Evolutionary conservation across 495 filamentous ascomycete species (phyloP), one percentile per base, ranked within the genome.

Genomic region (Friedmanniomyces simplex): DNA sequence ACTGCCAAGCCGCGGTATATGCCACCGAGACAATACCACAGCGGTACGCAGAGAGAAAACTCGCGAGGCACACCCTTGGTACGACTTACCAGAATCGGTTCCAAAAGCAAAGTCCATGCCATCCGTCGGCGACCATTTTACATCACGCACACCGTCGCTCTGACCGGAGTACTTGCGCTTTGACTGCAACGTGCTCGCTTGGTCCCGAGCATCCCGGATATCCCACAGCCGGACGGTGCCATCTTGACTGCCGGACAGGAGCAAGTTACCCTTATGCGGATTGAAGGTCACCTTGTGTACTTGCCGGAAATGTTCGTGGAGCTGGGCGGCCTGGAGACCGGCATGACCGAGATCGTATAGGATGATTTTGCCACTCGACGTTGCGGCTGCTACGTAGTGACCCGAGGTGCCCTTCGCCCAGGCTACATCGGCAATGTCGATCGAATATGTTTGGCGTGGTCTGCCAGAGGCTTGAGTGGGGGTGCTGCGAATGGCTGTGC

Each of bases 211-310:
- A 30, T 77, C 74, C 41, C 85, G 75, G 57, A 88, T 65, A 72
- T 89, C 85, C 85, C 85, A 89, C 65, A 88, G 80, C 52, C 88
- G 86, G 48, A 96, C 87, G 14, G 86, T 87, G 53, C 86, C 86
- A 75, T 97, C 93, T 72, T 96, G 90, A 67, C 91, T 91, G 24
- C 87, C 93, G 3, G 90, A 95, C 24, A 97, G 76, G 36, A 97
- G 70, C 75, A 83, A 80, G 56, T 80, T 82, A 52, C 84, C 83
- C 58, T 80, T 75, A 66, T 87, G 84, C 1, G 93, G 91, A 67
- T 91, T 96, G 71, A 96, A 88, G 42, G 88, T 89, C 37, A 98
- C 75, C 60, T 83, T 83, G 71, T 98, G 91, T 55, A 98, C 85
- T 76, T 96, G 91, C 52, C 94, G 86, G 55, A 78, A 81, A 70